Base-by-base conservation (phyloP, 2,329 filamentous ascomycete species). In the Trichoderma sp. region DNA sequence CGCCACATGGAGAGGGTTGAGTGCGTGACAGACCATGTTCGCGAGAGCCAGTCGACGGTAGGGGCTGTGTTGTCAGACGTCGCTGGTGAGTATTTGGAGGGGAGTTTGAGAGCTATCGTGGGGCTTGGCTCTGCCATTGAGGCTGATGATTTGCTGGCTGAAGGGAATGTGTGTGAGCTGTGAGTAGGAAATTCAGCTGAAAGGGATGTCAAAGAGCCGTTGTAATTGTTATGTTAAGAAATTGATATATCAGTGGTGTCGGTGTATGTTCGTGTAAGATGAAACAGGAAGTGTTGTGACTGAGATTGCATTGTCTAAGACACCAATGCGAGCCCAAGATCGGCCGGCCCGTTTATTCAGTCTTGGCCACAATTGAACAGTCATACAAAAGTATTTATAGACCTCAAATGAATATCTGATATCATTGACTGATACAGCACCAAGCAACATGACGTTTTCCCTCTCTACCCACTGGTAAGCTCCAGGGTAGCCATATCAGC, bases 1-100 rank as follows among this genome's bases (percentile, higher is more conserved):
- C 91, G 91, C 94, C 94, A 97, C 93, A 97, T 95, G 77, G 89
- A 85, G 12, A 95, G 90, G 6, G 93, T 94, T 5, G 91, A 93
- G 85, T 95, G 92, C 12, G 93, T 94, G 75, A 95, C 92, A 79
- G 89, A 85, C 93, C 93, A 95, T 76, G 90, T 93, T 76, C 91
- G 87, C 71, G 87, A 84, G 63, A 95, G 89, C 88, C 89, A 93
- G 75, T 88, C 83, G 31, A 91, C 86, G 85, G 65, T 82, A 41
- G 53, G 81, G 76, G 31, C 77, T 77, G 38, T 31, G 24, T 21
- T 16, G 9, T 73, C 27, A 9, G 71, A 65, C 16, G 76, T 73
- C n/a, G 77, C 68, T n/a, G 78, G 65, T 11, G 82, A 76, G 80
- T 90, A 90, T 79, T 88, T 89, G 71, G 88, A 88, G 1, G 90